Percentiles rank a stretch among this genome's conserved stretches.
Evolutionary conservation across 148 eudicot genomes (phyloP).

Genomic region (Chenopodium suecicum): DNA sequence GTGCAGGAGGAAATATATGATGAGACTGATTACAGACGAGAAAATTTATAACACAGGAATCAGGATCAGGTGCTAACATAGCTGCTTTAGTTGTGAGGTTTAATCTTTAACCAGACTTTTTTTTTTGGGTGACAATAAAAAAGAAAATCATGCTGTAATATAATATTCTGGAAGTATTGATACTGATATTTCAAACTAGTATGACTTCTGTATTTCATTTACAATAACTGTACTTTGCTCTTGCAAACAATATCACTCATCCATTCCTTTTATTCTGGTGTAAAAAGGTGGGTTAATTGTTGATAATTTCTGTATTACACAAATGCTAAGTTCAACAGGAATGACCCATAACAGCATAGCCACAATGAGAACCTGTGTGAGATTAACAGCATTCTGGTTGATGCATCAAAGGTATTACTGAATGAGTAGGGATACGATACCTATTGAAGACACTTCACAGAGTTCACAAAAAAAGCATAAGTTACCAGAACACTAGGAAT

Average conservation of each 20-base stretch:
- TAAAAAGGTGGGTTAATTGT: neutral
- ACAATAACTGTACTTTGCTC: neutral
- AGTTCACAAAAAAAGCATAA: neutral
- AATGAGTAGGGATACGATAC: neutral
- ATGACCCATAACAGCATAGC: neutral
- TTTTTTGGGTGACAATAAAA: neutral
- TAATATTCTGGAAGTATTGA: neutral
- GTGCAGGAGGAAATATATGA: constrained; percentile 39
- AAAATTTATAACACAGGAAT: constrained; percentile 1
- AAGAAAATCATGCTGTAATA: neutral
- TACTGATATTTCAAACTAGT: neutral
- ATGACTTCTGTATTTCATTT: neutral
- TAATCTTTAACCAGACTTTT: neutral
- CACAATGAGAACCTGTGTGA: neutral
- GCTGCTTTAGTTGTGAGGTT: neutral
- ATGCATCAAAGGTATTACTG: neutral
- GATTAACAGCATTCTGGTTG: neutral
- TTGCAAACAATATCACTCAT: neutral
- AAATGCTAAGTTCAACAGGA: neutral
- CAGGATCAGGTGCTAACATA: neutral
- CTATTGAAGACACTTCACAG: neutral
- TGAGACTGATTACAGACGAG: constrained; percentile 32
- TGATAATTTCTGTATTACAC: neutral
- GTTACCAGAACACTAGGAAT: neutral
- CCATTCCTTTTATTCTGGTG: neutral